Conservation (phyloP, 257 asterid species). For the Penstemon davidsonii region DNA sequence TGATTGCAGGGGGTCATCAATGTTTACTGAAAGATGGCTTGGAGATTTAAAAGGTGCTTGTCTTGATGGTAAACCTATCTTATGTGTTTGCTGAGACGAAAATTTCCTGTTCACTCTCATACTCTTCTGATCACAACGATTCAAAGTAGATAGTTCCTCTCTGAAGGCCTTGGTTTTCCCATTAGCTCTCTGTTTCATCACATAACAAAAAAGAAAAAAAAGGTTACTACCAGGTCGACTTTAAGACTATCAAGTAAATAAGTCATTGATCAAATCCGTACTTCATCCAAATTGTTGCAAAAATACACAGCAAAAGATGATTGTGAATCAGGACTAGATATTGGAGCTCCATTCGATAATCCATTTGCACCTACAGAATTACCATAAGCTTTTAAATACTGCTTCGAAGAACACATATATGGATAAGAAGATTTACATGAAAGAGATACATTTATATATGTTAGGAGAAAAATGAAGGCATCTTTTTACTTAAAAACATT, state of each 20-base stretch:
- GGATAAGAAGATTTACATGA: background rate
- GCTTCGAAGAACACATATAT: conserved; percentile 20
- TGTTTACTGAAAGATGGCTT: conserved; percentile 36
- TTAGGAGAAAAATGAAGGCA: background rate
- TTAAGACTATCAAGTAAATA: conserved; percentile 28
- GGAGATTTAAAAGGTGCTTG: conserved; percentile 51
- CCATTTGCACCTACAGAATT: conserved; percentile 45
- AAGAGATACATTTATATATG: background rate
- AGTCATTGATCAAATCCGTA: conserved; percentile 30
- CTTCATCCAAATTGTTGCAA: conserved; percentile 44
- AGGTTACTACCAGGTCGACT: conserved; percentile 28
- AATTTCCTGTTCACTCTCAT: conserved; percentile 30
- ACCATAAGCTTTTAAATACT: conserved; percentile 18
- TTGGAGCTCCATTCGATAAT: conserved; percentile 36
- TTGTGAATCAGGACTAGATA: conserved; percentile 30
- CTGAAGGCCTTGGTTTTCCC: conserved; percentile 33
- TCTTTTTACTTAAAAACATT: background rate
- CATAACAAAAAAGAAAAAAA: conserved; percentile 20
- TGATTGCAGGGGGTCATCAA: conserved; percentile 32
- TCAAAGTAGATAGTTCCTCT: conserved; percentile 45
- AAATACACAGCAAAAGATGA: conserved; percentile 43
- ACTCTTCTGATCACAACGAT: conserved; percentile 29
- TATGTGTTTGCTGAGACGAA: conserved; percentile 31
- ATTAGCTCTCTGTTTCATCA: conserved; percentile 40
- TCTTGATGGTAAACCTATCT: conserved; percentile 42